Percentiles rank a stretch among this genome's conserved stretches.
Evolutionary conservation across 345 rosid species (phyloP).

Genomic region (Leavenworthia alabamica): DNA sequence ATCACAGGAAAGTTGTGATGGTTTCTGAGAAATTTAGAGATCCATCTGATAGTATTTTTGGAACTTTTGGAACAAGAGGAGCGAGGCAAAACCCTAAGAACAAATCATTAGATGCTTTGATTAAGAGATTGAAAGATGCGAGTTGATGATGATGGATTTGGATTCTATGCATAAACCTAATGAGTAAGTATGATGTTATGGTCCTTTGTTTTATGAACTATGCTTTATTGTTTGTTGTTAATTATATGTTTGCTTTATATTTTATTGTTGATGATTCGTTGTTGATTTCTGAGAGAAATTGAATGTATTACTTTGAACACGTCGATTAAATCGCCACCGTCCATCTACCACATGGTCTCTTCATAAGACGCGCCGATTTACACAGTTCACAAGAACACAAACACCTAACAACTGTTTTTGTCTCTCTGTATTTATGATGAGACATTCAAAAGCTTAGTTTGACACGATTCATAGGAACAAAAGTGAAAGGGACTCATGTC

Average conservation of each 20-base stretch:
- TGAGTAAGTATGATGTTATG: constrained; percentile 14
- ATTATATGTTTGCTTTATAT: constrained; percentile 36
- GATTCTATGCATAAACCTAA: constrained; percentile 13
- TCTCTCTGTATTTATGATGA: not conserved
- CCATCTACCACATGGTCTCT: not conserved
- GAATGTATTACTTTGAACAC: too few relatives aligned
- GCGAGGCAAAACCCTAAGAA: constrained; percentile 79
- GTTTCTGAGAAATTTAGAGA: constrained; percentile 88
- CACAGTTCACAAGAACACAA: not conserved
- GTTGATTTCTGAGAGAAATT: too few relatives aligned
- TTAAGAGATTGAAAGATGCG: constrained; percentile 82
- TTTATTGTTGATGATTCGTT: constrained; percentile 31
- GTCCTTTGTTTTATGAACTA: constrained; percentile 6
- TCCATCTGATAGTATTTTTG: constrained; percentile 80
- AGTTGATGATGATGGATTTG: constrained; percentile 60
- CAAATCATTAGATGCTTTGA: constrained; percentile 84
- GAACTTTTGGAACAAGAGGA: constrained; percentile 88
- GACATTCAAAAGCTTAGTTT: not conserved
- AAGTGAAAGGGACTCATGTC: constrained; percentile 5
- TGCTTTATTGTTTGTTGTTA: constrained; percentile 23
- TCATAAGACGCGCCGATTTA: not conserved
- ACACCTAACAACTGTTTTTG: not conserved
- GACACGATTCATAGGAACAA: constrained; percentile 3
- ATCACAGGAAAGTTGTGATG: constrained; percentile 66
- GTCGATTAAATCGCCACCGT: constrained; percentile 9